Percentiles rank a stretch among this genome's conserved stretches.
Conservation (phyloP, 345 rosid genomes). For the Pugionium cornutum region DNA sequence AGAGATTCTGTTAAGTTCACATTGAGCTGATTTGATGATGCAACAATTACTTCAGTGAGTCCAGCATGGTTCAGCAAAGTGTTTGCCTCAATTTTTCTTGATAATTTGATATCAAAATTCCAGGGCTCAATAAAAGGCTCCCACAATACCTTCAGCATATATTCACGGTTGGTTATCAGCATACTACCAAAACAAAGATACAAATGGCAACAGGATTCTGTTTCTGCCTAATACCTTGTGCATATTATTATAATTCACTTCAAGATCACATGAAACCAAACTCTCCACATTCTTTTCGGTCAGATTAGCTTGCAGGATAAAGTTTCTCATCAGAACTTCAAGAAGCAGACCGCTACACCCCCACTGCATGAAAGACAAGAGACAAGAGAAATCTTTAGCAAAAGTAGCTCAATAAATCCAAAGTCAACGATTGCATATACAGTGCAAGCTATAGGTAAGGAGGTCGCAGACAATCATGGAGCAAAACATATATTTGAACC, state of each 20-base stretch:
- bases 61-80: constrained; percentile 54
- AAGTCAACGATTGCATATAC: constrained; percentile 14
- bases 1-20: constrained; percentile 77
- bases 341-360: constrained; percentile 78
- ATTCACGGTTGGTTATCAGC: constrained; percentile 25
- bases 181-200: constrained; percentile 19
- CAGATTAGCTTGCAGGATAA: constrained; percentile 46
- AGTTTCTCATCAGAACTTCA: constrained; percentile 63
- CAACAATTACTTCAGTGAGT: constrained; percentile 60
- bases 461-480: constrained; percentile 21
- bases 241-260: constrained; percentile 80
- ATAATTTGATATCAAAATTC: constrained; percentile 60
- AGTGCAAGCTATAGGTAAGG: constrained; percentile 20
- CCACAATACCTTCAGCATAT: constrained; percentile 66
- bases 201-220: constrained; percentile 16
- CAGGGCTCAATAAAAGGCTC: constrained; percentile 95
- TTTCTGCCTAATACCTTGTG: constrained; percentile 59
- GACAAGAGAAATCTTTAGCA: constrained; percentile 32
- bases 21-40: constrained; percentile 68
- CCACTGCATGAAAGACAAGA: constrained; percentile 61
- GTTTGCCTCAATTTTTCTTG: constrained; percentile 52
- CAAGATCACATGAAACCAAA: constrained; percentile 60
- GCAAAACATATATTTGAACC: constrained; percentile 6
- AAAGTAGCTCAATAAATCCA: constrained; percentile 15
- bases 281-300: constrained; percentile 51